A percentile compares a stretch with the other conserved stretches of the same genome.
Evolutionary conservation across 2,329 filamentous ascomycete species (phyloP).

Genomic region (Alternaria arborescens): DNA sequence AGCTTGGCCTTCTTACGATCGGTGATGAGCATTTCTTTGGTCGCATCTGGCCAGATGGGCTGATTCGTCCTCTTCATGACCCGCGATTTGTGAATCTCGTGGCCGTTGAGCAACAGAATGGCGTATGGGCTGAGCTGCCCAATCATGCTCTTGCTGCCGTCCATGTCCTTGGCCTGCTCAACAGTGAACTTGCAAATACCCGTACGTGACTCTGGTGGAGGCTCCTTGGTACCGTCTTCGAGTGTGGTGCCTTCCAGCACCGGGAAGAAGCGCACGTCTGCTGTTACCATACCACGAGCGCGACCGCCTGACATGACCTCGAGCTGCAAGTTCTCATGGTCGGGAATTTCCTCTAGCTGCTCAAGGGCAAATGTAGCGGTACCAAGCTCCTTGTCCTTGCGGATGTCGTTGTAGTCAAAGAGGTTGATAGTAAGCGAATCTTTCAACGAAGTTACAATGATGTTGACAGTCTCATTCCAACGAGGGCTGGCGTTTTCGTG

Average conservation of each 20-base stretch:
- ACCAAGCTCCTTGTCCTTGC: conserved; percentile 96
- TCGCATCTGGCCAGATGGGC: conserved; percentile 92
- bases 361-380: conserved; percentile 86
- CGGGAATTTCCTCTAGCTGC: conserved; percentile 76
- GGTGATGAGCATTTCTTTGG: conserved; percentile 93
- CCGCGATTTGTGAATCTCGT: conserved; percentile 86
- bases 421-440: conserved; percentile 85
- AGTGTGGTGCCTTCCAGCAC: conserved; percentile 77
- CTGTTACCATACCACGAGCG: conserved; percentile 78
- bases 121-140: conserved; percentile 93
- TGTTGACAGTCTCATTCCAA: conserved; percentile 97
- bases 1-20: conserved; percentile 90
- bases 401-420: conserved; percentile 93
- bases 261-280: conserved; percentile 94
- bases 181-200: conserved; percentile 94
- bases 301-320: conserved; percentile 88
- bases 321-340: conserved; percentile 84
- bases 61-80: conserved; percentile 98
- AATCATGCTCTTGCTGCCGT: conserved; percentile 89
- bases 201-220: conserved; percentile 87
- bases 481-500: conserved; percentile 84
- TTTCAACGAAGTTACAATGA: conserved; percentile 90
- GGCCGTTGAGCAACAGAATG: conserved; percentile 86
- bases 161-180: conserved; percentile 95
- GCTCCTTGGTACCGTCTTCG: conserved; percentile 78